Percentiles rank a stretch among this genome's conserved stretches.
These are phyloP conservation scores for Calonectria crousiana DNA, from an alignment of 2,329 filamentous ascomycete genomes.

Conservation along the genomic window DNA sequence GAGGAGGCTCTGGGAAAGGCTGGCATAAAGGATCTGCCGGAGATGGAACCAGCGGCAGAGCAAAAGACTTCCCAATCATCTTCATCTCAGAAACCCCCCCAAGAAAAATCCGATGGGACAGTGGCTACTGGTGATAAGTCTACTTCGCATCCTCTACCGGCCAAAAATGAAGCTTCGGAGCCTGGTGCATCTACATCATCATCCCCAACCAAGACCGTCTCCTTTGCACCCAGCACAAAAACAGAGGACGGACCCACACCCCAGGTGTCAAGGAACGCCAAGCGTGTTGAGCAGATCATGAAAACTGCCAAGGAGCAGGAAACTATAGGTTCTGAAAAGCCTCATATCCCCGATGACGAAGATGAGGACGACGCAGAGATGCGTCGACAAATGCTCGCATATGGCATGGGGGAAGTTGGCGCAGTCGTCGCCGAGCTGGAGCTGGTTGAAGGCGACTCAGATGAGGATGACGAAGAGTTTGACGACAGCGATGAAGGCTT, in stretches of 20 bases:
- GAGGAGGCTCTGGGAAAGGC: conserved; percentile 81
- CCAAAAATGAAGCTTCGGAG: conserved; percentile 6
- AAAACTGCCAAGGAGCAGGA: conserved; percentile 68
- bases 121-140: not conserved
- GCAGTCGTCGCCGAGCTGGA: conserved; percentile 93
- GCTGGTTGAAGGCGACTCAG: conserved; percentile 75
- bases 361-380: conserved; percentile 83
- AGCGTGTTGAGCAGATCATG: conserved; percentile 68
- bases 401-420: conserved; percentile 89
- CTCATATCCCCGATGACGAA: conserved; percentile 79
- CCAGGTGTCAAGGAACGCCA: conserved; percentile 55
- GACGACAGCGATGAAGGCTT: conserved; percentile 66
- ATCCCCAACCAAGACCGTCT: conserved; percentile 67
- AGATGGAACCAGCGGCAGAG: conserved; percentile 24
- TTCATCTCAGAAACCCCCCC: not conserved
- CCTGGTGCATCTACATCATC: not conserved
- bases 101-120: not conserved
- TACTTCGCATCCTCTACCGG: conserved; percentile 18
- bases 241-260: conserved; percentile 52
- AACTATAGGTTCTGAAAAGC: conserved; percentile 54
- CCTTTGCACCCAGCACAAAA: conserved; percentile 73
- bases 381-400: conserved; percentile 90
- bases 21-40: conserved; percentile 69
- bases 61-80: not conserved
- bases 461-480: conserved; percentile 68